Conservation (phyloP, 2,329 filamentous ascomycete genomes). For the Pezicula radicicola region DNA sequence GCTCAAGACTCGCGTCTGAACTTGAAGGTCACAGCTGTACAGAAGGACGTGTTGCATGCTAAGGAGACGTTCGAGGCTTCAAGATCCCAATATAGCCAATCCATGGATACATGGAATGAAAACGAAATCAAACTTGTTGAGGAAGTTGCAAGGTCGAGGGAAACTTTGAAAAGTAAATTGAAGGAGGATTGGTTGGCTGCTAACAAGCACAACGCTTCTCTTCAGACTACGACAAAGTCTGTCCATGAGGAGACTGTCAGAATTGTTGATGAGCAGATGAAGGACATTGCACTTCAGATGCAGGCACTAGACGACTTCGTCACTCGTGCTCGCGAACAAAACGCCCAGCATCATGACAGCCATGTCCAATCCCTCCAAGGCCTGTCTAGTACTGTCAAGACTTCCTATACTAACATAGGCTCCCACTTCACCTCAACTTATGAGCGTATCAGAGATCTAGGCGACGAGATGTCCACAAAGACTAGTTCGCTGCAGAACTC, state of each 20-base stretch:
- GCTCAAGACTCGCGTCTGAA: constrained; percentile 70
- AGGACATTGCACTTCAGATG: constrained; percentile 85
- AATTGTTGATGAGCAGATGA: constrained; percentile 86
- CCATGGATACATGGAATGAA: constrained; percentile 72
- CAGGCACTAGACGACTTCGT: constrained; percentile 89
- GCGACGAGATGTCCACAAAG: constrained; percentile 62
- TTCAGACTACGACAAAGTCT: constrained; percentile 78
- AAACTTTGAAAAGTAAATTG: constrained; percentile 76
- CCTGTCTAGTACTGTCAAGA: constrained; percentile 66
- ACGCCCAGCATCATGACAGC: constrained; percentile 70
- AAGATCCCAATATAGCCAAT: constrained; percentile 62
- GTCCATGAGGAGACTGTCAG: constrained; percentile 88
- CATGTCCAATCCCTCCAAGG: constrained; percentile 64
- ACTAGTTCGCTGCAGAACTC: constrained; percentile 55
- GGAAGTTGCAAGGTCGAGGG: constrained; percentile 69
- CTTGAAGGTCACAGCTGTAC: constrained; percentile 59
- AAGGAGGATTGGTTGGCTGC: constrained; percentile 82
- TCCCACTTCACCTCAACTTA: constrained; percentile 68
- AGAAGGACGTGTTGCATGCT: constrained; percentile 62
- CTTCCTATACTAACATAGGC: constrained; percentile 70
- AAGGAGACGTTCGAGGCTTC: constrained; percentile 63
- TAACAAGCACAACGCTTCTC: constrained; percentile 76
- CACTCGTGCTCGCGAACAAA: constrained; percentile 74
- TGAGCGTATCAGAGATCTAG: constrained; percentile 65
- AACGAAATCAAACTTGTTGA: constrained; percentile 68